Base-by-base conservation (phyloP, 495 filamentous ascomycete genomes). In the Aspergillus homomorphus region DNA sequence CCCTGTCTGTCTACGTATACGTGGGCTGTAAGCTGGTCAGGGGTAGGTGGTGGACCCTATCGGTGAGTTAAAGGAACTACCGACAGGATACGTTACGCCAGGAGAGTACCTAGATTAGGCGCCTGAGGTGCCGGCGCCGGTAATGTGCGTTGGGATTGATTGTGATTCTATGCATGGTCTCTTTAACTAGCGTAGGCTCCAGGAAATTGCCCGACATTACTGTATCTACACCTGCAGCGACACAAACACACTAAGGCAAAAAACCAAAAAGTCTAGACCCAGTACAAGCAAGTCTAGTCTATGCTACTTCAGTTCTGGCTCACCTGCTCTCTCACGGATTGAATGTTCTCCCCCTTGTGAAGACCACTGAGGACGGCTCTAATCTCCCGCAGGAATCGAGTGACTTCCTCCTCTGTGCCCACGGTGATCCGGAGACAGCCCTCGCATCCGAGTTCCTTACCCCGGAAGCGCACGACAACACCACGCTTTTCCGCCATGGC, bases 361-460 rank as follows among this genome's bases (percentile, higher is more conserved):
- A 80, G 22, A 30, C 83, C 82, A 4, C 62, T 72, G 57, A 98
- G 63, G 26, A 89, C 86, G 49, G 62, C 71, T 64, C 73, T 76
- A 30, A 96, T 66, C 66, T 90, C 85, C 21, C 76, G 71, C 70
- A 98, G 69, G 66, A 98, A 87, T 62, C 81, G 82, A 30, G 82
- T 85, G 22, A 94, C 89, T 74, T 98, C 94, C 15, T 81, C 72
- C 68, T 92, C 89, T 5, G 94, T 98, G 6, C 94, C 94, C 9
- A 98, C 88, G 1, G 94, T 98, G 60, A 98, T 88, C 43, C 94
- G 80, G 66, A 98, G 70, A 66, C 93, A 96, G 1, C 92, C 94
- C 59, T 86, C 66, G 66, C 94, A 98, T 5, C 92, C 94, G 28
- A 86, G 72, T 79, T 98, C 94, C 74, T 91, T 94, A 2, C 94